phyloP scores from a whole-genome alignment of 345 rosid genomes.

The Microcos paniculata region DNA sequence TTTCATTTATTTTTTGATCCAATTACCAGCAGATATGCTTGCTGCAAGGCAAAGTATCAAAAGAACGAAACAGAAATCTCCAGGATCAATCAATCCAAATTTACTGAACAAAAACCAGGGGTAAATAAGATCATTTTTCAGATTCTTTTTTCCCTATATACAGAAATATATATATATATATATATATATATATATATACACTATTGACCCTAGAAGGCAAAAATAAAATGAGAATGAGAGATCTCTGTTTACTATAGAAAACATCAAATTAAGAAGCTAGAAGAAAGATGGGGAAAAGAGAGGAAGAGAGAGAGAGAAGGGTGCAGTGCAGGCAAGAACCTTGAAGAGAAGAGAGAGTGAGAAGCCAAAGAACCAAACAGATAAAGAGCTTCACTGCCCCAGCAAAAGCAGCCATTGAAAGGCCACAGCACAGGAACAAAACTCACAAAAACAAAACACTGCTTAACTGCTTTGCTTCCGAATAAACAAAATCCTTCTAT shows the following conservation, averaged over 20 bases:
- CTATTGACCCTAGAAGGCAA: neutral
- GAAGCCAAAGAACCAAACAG: slow-evolving; percentile 31
- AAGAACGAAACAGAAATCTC: neutral
- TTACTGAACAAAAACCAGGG: neutral
- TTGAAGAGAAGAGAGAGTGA: slow-evolving; percentile 44
- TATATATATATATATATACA: no score
- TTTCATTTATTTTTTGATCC: neutral
- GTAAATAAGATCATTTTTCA: neutral
- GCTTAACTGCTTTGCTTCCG: slow-evolving; percentile 10
- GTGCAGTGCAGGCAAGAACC: slow-evolving; percentile 25
- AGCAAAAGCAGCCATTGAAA: slow-evolving; percentile 46
- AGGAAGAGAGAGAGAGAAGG: slow-evolving; percentile 17
- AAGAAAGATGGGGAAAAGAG: neutral
- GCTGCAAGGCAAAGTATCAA: neutral
- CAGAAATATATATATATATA: no score
- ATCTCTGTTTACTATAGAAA: neutral
- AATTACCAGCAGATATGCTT: neutral
- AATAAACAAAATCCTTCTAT: slow-evolving; percentile 24
- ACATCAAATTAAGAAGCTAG: neutral
- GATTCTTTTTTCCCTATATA: neutral
- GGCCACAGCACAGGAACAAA: slow-evolving; percentile 21
- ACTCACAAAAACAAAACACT: slow-evolving; percentile 7
- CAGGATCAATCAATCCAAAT: neutral
- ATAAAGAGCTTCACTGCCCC: slow-evolving; percentile 34
- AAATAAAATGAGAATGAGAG: neutral